Base-by-base conservation (phyloP, 2,329 filamentous ascomycete species). In the Purpureocillium lavendulum region DNA sequence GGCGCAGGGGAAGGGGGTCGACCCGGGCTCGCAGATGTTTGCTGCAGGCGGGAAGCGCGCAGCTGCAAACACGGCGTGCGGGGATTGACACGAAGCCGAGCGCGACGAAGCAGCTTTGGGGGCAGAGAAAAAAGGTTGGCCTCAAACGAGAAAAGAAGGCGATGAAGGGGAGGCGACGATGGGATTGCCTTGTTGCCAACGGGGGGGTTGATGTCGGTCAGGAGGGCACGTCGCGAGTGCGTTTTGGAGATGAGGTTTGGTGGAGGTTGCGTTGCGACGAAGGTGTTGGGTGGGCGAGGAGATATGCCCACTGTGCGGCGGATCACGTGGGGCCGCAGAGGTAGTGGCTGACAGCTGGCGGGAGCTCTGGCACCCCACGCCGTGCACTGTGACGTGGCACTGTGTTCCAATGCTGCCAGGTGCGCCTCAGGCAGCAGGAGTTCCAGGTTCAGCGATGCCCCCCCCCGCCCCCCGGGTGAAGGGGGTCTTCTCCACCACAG, bases 221-320 rank as follows among this genome's bases (percentile, higher is more conserved):
- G 29, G 29, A 38, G 36, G 11, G 36, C 36, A 30, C 28, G 36
- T 38, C 36, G 36, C 36, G 36, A 32, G 14, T n/a, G 18, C 21
- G 36, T 31, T 38, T 30, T 11, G 33, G 24, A 30, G 33, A 18
- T 30, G 18, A 30, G 28, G 17, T 26, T 33, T 18, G 35, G 31
- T 36, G 13, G 31, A 36, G 26, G 24, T 16, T n/a, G 35, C 24
- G 29, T 14, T 30, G n/a, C 7, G 6, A 30, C 29, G 11, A 14
- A 12, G 29, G 29, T 30, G 29, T 14, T 30, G 29, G 29, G 21
- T 26, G 21, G 21, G 21, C 21, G n/a, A 13, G n/a, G 5, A 12
- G n/a, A 30, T 33, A 18, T 36, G 29, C 24, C 35, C 31, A 33
- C 39, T 26, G 39, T 35, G 30, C 31, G 28, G 11, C 26, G 14